phyloP scores from a whole-genome alignment of 768 basidiomycete genomes.

The Rhizopogon sp. region DNA sequence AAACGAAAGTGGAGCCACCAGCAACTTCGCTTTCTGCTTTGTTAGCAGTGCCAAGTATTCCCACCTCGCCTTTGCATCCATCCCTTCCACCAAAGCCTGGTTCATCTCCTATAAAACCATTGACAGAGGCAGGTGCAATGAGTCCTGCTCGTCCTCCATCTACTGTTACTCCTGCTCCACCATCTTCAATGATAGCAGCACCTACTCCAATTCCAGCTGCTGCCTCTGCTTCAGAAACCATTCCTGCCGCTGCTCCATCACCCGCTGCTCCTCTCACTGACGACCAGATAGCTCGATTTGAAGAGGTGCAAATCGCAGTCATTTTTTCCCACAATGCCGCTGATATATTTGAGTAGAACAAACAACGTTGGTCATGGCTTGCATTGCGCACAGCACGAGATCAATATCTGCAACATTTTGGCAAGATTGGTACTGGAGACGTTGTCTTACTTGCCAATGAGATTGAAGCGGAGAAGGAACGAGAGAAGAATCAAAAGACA shows the following conservation, averaged over 20 bases:
- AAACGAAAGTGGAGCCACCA: slow-evolving; percentile 18
- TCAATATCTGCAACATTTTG: slow-evolving; percentile 68
- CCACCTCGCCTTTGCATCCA: slow-evolving; percentile 52
- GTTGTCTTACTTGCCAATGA: slow-evolving; percentile 41
- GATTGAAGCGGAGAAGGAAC: slow-evolving; percentile 32
- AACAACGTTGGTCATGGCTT: slow-evolving; percentile 76
- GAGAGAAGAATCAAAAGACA: slow-evolving; percentile 24
- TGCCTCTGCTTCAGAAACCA: slow-evolving; percentile 12
- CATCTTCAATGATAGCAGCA: neutral
- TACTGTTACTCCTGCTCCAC: neutral
- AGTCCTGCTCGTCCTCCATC: slow-evolving; percentile 17
- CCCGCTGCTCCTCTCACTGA: slow-evolving; percentile 32
- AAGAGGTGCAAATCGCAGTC: slow-evolving; percentile 45
- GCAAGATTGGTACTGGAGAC: slow-evolving; percentile 79
- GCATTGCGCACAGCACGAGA: slow-evolving; percentile 74
- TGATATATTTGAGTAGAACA: slow-evolving; percentile 46
- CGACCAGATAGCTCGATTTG: slow-evolving; percentile 49
- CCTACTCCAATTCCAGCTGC: slow-evolving; percentile 7
- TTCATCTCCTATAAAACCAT: slow-evolving; percentile 26
- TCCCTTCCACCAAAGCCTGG: slow-evolving; percentile 72
- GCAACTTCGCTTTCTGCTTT: neutral
- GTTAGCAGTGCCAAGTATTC: slow-evolving; percentile 1
- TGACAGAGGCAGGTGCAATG: slow-evolving; percentile 28
- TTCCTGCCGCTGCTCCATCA: slow-evolving; percentile 12
- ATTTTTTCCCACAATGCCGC: slow-evolving; percentile 6